phyloP scores from a whole-genome alignment of 345 rosid genomes.

The Nephelium lappaceum region DNA sequence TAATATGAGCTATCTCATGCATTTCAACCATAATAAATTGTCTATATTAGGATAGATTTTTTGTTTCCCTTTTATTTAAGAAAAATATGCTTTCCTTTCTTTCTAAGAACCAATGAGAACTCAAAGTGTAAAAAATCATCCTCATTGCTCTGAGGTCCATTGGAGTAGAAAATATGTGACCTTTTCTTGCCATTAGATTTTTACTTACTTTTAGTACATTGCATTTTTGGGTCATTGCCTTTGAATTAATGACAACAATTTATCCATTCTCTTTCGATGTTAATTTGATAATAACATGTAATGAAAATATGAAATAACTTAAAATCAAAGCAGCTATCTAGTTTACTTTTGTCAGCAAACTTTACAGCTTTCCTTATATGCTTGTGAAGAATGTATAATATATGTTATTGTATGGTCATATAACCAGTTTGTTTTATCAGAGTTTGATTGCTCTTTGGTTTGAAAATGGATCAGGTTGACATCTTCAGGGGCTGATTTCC shows the following conservation, averaged over 20 bases:
- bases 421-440: neutral
- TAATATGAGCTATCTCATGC: neutral
- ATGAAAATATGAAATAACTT: neutral
- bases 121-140: too few species aligned
- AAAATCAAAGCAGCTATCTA: neutral
- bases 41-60: too few species aligned
- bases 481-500: constrained; percentile 79
- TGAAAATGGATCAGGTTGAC: constrained; percentile 15
- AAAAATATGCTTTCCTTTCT: too few species aligned
- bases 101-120: too few species aligned
- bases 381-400: neutral
- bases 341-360: constrained; percentile 10
- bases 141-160: too few species aligned
- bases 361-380: neutral
- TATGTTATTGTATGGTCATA: neutral
- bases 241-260: too few species aligned
- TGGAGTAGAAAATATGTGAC: neutral
- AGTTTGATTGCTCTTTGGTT: neutral
- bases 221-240: neutral
- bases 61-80: too few species aligned
- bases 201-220: neutral
- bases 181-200: neutral
- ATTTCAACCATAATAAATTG: too few species aligned
- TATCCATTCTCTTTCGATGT: neutral
- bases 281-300: neutral